A percentile compares a stretch with the other conserved stretches of the same genome.
These are phyloP conservation scores for Amylostereum areolatum DNA, from an alignment of 1,284 basidiomycete genomes.

Conservation along the genomic window DNA sequence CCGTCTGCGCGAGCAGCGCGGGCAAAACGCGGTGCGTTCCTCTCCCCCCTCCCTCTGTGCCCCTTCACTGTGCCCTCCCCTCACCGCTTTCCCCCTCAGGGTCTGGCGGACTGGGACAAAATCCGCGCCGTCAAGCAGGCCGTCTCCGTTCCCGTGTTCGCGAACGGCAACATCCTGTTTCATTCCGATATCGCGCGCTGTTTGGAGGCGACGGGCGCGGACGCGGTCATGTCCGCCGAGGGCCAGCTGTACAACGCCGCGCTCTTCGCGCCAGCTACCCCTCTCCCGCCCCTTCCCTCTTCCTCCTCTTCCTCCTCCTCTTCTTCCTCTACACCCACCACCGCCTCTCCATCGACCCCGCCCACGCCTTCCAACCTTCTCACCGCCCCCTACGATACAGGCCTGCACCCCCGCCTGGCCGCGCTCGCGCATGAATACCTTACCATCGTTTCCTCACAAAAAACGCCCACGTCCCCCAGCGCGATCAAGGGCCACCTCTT, in stretches of 20 bases:
- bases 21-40: slow-evolving; percentile 56
- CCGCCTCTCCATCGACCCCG: slow-evolving; percentile 5
- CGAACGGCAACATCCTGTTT: slow-evolving; percentile 95
- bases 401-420: slow-evolving; percentile 55
- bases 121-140: slow-evolving; percentile 84
- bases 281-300: slow-evolving; percentile 11
- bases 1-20: slow-evolving; percentile 86
- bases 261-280: slow-evolving; percentile 46
- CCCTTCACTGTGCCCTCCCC: too few species aligned
- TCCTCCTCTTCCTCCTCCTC: slow-evolving; percentile 20
- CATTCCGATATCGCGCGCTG: slow-evolving; percentile 77
- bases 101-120: slow-evolving; percentile 82
- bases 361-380: slow-evolving; percentile 20
- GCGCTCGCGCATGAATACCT: slow-evolving; percentile 84
- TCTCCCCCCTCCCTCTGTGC: slow-evolving; percentile 1
- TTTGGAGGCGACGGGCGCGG: slow-evolving; percentile 76
- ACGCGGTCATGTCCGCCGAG: slow-evolving; percentile 95
- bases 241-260: slow-evolving; percentile 94
- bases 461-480: slow-evolving; percentile 68
- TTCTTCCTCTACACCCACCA: slow-evolving; percentile 5
- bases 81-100: slow-evolving; percentile 37
- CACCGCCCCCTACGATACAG: slow-evolving; percentile 27
- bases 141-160: slow-evolving; percentile 89
- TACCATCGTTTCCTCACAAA: slow-evolving; percentile 66
- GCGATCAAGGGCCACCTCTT: slow-evolving; percentile 93